phyloP scores from a whole-genome alignment of 345 rosid genomes.

The Eucalyptus marginata region DNA sequence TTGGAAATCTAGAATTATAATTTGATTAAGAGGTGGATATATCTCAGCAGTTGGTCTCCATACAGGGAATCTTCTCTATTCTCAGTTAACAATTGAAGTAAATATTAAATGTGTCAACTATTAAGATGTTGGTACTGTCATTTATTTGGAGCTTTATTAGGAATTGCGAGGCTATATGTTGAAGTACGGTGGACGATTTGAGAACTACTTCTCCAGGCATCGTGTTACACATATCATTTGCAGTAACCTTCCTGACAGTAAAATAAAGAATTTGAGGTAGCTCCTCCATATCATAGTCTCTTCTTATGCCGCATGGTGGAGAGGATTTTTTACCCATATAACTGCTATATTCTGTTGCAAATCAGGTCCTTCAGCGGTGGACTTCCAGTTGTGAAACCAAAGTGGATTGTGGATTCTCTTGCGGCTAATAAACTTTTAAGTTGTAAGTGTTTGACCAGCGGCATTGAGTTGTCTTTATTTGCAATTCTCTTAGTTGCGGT shows the following conservation, averaged over 20 bases:
- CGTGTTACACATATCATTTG: conserved; percentile 83
- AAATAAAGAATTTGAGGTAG: conserved; percentile 81
- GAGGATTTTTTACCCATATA: not conserved
- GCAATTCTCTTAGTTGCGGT: not conserved
- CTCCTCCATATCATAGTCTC: not conserved
- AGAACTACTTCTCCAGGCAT: conserved; percentile 82
- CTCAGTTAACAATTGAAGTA: not conserved
- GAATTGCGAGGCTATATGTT: conserved; percentile 73
- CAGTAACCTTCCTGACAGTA: conserved; percentile 80
- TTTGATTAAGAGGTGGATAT: not conserved
- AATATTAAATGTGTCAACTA: not conserved
- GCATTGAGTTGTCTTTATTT: not conserved
- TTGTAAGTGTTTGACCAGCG: conserved; percentile 39
- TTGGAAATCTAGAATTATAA: not conserved
- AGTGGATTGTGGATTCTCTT: conserved; percentile 76
- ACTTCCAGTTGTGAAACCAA: conserved; percentile 88
- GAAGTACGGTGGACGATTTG: conserved; percentile 63
- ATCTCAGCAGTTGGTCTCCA: not conserved
- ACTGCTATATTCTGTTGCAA: not conserved
- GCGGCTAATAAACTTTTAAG: conserved; percentile 64
- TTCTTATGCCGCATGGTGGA: not conserved
- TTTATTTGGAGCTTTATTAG: conserved; percentile 15
- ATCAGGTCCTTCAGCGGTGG: conserved; percentile 87
- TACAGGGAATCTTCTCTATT: not conserved
- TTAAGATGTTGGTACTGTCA: not conserved